Evolutionary conservation across 148 eudicot species (phyloP), one percentile per base, ranked within the genome.

Genomic region (Fagopyrum homotropicum): DNA sequence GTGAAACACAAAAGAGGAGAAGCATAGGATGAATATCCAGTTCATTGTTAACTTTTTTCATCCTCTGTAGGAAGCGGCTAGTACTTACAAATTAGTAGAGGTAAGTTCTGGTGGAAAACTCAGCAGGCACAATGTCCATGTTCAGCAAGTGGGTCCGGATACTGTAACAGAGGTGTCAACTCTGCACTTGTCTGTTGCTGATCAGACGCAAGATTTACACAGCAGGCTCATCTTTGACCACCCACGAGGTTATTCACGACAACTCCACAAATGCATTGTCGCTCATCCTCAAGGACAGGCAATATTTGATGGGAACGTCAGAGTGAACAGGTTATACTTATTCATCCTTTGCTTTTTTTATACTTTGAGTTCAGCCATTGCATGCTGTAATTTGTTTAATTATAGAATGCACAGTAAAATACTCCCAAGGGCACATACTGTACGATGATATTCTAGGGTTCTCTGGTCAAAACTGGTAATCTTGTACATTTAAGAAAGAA

Each of bases 181-280:
- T 29, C 85, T 94, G 80, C 98, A 94, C 83, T 83, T 94, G 71
- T 86, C 85, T 64, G 59, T 79, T 47, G 64, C 79, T 60, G 88
- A 88, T 79, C 98, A 94, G 78, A 87, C 86, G 35, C 98, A 94
- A 74, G 98, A 94, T 86, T 82, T 94, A 74, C 97, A 94, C 79
- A 94, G 98, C 82, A 85, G 75, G 60, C 72, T 94, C 22, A 79
- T 94, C 56, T 82, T 94, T 81, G 93, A 94, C 78, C 93, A 94
- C 80, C 98, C 98, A 71, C 88, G 97, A 43, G 97, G 96, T 48
- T 56, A 72, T 80, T 81, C 97, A 51, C 83, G 84, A 77, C 98
- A 94, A 79, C 92, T 94, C 84, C 98, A 94, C 78, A 94, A 94
- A 85, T 91, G 97, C 86, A 94, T 94, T 79, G 95, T 90, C 45